Conservation (phyloP, 306 rosid species). For the Rosa chinensis region DNA sequence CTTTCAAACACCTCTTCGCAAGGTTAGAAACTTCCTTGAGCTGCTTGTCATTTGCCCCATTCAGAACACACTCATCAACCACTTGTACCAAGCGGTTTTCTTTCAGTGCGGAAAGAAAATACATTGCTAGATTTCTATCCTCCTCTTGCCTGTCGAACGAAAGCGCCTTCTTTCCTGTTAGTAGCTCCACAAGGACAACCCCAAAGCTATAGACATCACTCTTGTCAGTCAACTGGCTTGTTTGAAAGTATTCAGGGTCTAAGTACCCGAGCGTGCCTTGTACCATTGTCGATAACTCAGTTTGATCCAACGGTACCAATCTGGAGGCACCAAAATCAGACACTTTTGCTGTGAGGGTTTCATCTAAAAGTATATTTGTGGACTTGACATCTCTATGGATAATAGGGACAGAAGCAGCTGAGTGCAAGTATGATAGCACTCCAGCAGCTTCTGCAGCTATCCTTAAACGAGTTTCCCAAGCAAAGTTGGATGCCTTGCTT, state of each 20-base stretch:
- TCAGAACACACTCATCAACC: constrained; percentile 27
- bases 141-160: constrained; percentile 19
- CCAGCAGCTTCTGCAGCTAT: constrained; percentile 45
- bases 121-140: constrained; percentile 33
- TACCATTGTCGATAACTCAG: constrained; percentile 35
- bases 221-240: constrained; percentile 37
- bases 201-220: constrained; percentile 63
- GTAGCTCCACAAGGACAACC: constrained; percentile 46
- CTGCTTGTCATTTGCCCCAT: constrained; percentile 28
- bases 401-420: constrained; percentile 36
- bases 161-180: constrained; percentile 40
- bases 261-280: constrained; percentile 53
- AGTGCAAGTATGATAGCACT: constrained; percentile 49
- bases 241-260: constrained; percentile 39
- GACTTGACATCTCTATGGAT: constrained; percentile 54
- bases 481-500: not conserved
- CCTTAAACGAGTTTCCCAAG: constrained; percentile 37
- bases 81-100: constrained; percentile 34
- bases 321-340: constrained; percentile 50
- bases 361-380: constrained; percentile 41
- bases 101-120: constrained; percentile 36
- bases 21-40: constrained; percentile 36
- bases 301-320: constrained; percentile 42
- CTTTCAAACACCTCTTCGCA: constrained; percentile 31
- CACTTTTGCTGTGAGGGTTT: constrained; percentile 35